A percentile compares a stretch with the other conserved stretches of the same genome.
Conservation (phyloP, 495 filamentous ascomycete genomes). For the Wilcoxina mikolae region DNA sequence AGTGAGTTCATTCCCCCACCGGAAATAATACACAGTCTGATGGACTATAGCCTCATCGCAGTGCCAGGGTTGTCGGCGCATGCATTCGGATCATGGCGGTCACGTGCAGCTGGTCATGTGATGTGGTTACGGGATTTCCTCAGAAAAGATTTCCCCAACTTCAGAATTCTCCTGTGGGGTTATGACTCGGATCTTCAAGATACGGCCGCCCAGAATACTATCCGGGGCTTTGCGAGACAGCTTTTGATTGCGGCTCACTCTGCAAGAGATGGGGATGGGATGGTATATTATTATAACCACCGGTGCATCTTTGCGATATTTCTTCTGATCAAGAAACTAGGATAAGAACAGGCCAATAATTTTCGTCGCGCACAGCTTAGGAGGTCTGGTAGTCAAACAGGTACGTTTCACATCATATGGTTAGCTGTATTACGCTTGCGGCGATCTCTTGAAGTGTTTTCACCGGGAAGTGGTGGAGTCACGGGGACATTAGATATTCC, state of each 20-base stretch:
- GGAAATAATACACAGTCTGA: neutral
- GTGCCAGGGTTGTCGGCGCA: slow-evolving; percentile 11
- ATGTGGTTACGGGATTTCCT: slow-evolving; percentile 18
- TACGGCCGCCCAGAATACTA: neutral
- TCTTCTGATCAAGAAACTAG: no score
- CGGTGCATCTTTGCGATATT: no score
- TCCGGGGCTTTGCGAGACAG: neutral
- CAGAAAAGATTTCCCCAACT: neutral
- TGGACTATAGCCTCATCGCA: slow-evolving; percentile 6
- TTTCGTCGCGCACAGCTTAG: slow-evolving; percentile 30
- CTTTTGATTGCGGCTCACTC: neutral
- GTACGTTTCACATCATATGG: neutral
- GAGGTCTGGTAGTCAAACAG: slow-evolving; percentile 29
- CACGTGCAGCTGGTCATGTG: neutral
- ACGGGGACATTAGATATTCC: no score
- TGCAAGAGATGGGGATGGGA: neutral
- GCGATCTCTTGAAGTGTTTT: no score
- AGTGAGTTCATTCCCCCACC: slow-evolving; percentile 2
- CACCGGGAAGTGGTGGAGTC: no score
- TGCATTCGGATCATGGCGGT: slow-evolving; percentile 16
- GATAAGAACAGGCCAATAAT: no score
- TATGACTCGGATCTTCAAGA: slow-evolving; percentile 9
- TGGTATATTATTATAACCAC: no score
- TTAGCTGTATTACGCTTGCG: no score
- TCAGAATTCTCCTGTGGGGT: slow-evolving; percentile 10